Base-by-base conservation (phyloP, 208 protist species). In the Porcisia deanei region DNA sequence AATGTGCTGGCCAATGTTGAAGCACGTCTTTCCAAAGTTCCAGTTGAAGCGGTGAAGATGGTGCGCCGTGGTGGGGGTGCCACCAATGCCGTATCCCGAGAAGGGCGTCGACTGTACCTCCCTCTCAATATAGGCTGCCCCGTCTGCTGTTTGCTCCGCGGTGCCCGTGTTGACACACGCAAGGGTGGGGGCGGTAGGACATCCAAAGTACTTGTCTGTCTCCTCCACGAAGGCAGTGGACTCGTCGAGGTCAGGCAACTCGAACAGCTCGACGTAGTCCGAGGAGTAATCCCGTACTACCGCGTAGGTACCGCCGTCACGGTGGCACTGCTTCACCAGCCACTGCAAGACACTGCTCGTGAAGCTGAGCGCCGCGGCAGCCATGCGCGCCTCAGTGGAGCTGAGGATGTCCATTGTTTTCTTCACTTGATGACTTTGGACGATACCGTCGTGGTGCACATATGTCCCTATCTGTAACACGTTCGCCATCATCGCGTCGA, bases 401-500 rank as follows among this genome's bases (percentile, higher is more conserved):
- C 80, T 83, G 30, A 95, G 86, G 70, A 94, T 79, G 57, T 97
- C 91, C 20, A 90, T 81, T 34, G 88, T 90, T 61, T 91, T 91
- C 64, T 80, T 86, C 41, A 94, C 81, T 39, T 93, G 85, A 79
- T 87, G 93, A 37, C 82, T 78, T 82, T 94, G 80, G 79, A 97
- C 79, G 49, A 94, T 79, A 57, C 93, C 93, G 58, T 84, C 87
- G 71, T 86, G 83, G 80, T 97, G 91, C 20, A 91, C 77, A 80
- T 93, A 97, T 14, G 94, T 85, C 49, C 90, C 93, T 9, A 97
- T 83, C 47, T 94, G 80, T 5, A 90, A 79, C 30, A 94, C 89
- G 71, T 94, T 93, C 3, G 93, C 93, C 54, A 95, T 79, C 57
- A 87, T 94, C 10, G 91, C 91, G 58, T 95, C 87, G 69, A 97